A percentile compares a stretch with the other conserved stretches of the same genome.
These are phyloP conservation scores for Stephania japonica DNA, from an alignment of 164 flowering plant genomes.

Conservation along the genomic window DNA sequence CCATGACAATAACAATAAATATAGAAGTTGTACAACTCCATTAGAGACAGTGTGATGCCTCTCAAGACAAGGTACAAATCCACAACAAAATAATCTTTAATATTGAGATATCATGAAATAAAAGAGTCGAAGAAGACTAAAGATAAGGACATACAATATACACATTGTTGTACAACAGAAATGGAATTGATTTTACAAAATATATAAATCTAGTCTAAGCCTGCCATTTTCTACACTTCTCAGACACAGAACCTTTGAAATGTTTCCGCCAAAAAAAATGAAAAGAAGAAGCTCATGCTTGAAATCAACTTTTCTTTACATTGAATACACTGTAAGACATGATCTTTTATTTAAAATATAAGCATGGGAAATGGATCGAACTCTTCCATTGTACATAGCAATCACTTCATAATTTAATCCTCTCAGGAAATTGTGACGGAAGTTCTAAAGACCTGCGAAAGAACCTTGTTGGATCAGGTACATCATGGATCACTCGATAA, in stretches of 20 bases:
- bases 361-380: neutral
- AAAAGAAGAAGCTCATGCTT: neutral
- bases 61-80: too few relatives aligned
- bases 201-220: neutral
- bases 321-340: neutral
- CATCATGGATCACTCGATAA: neutral
- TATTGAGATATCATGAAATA: neutral
- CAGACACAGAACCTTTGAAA: neutral
- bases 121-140: neutral
- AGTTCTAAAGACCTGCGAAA: neutral
- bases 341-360: neutral
- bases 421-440: neutral
- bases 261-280: neutral
- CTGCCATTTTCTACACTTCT: neutral
- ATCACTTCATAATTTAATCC: neutral
- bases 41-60: too few relatives aligned
- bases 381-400: too few relatives aligned
- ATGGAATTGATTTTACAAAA: neutral
- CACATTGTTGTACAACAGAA: neutral
- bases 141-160: neutral
- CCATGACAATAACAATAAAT: too few relatives aligned
- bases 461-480: neutral
- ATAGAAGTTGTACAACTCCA: too few relatives aligned
- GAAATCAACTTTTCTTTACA: neutral
- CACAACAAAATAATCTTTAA: neutral